Conservation (phyloP, 192 early-diverging fungal species). For the Dispira simplex region DNA sequence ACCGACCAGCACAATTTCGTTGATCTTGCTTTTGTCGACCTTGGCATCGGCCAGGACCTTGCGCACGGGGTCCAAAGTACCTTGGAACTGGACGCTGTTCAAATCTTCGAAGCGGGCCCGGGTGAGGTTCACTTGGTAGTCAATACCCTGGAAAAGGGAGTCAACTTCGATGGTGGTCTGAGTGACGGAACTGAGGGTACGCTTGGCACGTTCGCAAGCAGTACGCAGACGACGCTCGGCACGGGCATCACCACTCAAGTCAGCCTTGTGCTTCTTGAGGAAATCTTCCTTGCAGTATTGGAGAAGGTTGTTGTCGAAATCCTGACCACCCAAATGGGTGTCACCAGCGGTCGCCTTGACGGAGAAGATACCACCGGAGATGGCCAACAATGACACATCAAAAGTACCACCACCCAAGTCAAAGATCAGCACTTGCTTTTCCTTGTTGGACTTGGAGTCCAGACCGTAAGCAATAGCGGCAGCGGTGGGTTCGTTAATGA, state of each 20-base stretch:
- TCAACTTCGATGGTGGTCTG: constrained; percentile 55
- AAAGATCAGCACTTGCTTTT: constrained; percentile 61
- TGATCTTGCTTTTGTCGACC: constrained; percentile 53
- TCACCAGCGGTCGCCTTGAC: constrained; percentile 71
- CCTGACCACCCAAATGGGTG: constrained; percentile 72
- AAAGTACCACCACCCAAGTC: constrained; percentile 80
- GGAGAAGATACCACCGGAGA: constrained; percentile 60
- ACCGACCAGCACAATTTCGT: constrained; percentile 74
- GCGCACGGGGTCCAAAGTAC: constrained; percentile 53
- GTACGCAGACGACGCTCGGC: constrained; percentile 62
- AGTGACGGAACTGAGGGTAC: constrained; percentile 54
- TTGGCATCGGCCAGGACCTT: constrained; percentile 65
- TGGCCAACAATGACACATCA: constrained; percentile 71
- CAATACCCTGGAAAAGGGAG: constrained; percentile 60
- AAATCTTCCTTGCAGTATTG: constrained; percentile 37
- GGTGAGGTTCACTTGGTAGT: constrained; percentile 59
- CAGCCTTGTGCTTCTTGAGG: constrained; percentile 55
- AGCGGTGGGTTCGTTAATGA: constrained; percentile 87
- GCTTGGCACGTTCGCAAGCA: constrained; percentile 62
- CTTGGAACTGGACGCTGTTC: constrained; percentile 43
- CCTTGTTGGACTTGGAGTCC: constrained; percentile 57
- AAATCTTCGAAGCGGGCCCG: constrained; percentile 71
- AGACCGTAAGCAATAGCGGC: constrained; percentile 78
- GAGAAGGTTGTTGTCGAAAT: constrained; percentile 53
- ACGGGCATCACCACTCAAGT: constrained; percentile 51